Base-by-base conservation (phyloP, 1,284 basidiomycete species). In the Fomitopsis pinicola region DNA sequence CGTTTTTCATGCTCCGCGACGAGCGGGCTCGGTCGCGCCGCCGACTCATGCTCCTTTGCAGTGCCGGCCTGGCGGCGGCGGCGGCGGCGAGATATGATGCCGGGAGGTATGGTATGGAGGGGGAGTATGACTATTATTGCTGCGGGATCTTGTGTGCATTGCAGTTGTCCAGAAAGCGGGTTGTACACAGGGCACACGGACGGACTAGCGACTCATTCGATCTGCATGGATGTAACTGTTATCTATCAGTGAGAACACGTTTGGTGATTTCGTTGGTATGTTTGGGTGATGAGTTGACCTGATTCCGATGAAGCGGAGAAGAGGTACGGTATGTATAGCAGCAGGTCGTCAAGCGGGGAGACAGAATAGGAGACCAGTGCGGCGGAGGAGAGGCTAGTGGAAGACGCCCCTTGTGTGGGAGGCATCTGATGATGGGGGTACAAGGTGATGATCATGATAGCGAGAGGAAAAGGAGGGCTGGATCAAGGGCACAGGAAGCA, bases 1-100 rank as follows among this genome's bases (percentile, higher is more conserved):
- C 42, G n/a, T n/a, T 63, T 60, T 63, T 68, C 60, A 59, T 59
- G 59, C 46, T 58, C 61, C 57, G 61, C 57, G 50, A 56, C 48
- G 48, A 50, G 48, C 48, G 26, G 48, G 28, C 28, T 50, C 30
- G 38, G 26, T 42, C 48, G 60, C 35, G 44, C 22, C 9, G 44
- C 22, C 36, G 55, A 61, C 42, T 42, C n/a, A 19, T 17, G 35
- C 35, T 36, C 7, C 42, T 42, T 7, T 45, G 42, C 42, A 22
- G 10, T 45, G 42, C 42, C 42, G 42, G 42, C 42, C 42, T 5
- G 42, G 42, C 10, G 17, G 42, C 42, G 22, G 48, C 48, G 30
- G 40, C 48, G 38, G 12, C 3, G 30, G 10, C 42, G 19, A 22
- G 22, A 22, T 22, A 22, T 22, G 22, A 22, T 22, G 15, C 42